These are phyloP conservation scores for Fragilaria radians DNA, from an alignment of 108 stramenopile species.

Conservation along the genomic window DNA sequence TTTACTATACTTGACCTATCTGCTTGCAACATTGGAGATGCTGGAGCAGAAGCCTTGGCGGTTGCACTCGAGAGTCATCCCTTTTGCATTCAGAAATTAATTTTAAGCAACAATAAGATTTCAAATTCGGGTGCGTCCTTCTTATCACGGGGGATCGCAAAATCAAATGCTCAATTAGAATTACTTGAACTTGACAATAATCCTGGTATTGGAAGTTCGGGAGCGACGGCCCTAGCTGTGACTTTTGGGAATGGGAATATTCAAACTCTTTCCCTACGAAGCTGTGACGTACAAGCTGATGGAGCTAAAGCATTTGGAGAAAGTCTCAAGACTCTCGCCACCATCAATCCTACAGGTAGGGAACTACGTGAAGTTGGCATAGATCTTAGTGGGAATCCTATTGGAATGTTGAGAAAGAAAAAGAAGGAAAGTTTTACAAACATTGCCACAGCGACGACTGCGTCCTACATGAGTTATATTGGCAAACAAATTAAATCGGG, in stretches of 20 bases:
- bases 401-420: constrained; percentile 46
- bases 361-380: constrained; percentile 16
- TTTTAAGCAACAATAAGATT: constrained; percentile 74
- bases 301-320: constrained; percentile 53
- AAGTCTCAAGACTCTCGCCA: constrained; percentile 24
- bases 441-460: constrained; percentile 64
- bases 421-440: constrained; percentile 54
- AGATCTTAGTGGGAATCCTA: constrained; percentile 75
- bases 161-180: constrained; percentile 1
- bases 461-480: constrained; percentile 57
- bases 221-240: constrained; percentile 48
- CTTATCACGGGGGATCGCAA: constrained; percentile 39
- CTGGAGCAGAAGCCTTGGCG: constrained; percentile 67
- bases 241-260: constrained; percentile 41
- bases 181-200: constrained; percentile 66
- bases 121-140: constrained; percentile 56
- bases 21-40: constrained; percentile 61
- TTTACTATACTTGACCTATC: constrained; percentile 67
- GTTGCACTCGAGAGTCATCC: constrained; percentile 52
- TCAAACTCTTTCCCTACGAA: constrained; percentile 40
- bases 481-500: constrained; percentile 50
- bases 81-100: constrained; percentile 41
- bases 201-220: constrained; percentile 40
- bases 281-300: constrained; percentile 63
- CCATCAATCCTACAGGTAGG: not conserved